Base-by-base conservation (phyloP, 1,284 basidiomycete species). In the Anthracocystis walkeri region DNA sequence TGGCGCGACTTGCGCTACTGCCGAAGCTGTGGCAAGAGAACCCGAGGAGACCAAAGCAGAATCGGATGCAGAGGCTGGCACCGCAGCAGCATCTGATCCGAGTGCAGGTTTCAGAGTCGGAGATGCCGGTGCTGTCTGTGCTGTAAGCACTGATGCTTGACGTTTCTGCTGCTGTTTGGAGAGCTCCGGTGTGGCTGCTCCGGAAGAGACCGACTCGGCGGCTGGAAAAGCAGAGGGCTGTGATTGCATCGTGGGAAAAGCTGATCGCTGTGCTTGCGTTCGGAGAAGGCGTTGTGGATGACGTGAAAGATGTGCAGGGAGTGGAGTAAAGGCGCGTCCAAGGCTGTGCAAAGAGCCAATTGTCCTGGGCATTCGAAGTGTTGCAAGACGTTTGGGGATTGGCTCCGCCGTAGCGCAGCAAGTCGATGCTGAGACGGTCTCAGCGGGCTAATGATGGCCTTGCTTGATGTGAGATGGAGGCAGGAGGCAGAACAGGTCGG, bases 81-180 rank as follows among this genome's bases (percentile, higher is more conserved):
- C 38, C 2, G 59, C 50, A 40, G 49, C 55, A 16, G 59, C 41
- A 31, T 59, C 56, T 11, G 31, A 11, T 23, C 45, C 11, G n/a
- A 57, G 29, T 12, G 51, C 42, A 1, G 59, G 33, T n/a, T 45
- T 21, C 14, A 59, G 12, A 4, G 58, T 44, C 8, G 67, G 67
- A 20, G 69, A 66, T 12, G 64, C 46, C 16, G 69, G 60, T 6
- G 64, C 60, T 16, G 65, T 67, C 40, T 67, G 70, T 25, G 65
- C 21, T 18, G 70, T 42, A 31, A 74, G 54, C 2, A 57, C 49
- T 12, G 71, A 65, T 20, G 71, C 65, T 41, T 65, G 61, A 10
- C 71, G 65, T 46, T 65, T 57, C 40, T 74, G 71, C 40, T 60
- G 62, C 21, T 45, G 35, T 6, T 31, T 11, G 7, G 53, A 57